Evolutionary conservation across 352 stramenopile species (phyloP).

Genomic region (Phytophthora fragariae): DNA sequence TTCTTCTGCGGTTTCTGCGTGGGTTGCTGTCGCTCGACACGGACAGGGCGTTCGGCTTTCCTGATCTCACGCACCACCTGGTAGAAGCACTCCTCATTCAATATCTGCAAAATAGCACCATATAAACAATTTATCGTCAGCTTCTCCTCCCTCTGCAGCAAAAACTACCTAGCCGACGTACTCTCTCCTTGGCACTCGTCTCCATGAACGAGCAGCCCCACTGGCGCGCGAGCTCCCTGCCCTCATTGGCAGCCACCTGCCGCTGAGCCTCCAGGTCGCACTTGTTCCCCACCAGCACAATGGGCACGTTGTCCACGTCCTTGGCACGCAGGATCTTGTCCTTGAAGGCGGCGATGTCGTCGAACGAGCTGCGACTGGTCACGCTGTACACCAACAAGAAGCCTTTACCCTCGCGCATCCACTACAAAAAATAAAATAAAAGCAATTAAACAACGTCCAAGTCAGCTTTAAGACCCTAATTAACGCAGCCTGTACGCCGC

Average conservation of each 20-base stretch:
- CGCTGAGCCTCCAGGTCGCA: conserved; percentile 83
- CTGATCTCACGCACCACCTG: conserved; percentile 90
- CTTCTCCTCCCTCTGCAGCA: not conserved
- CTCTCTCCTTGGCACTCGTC: conserved; percentile 89
- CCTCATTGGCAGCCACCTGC: conserved; percentile 72
- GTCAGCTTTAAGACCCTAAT: not conserved
- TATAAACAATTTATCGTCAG: conserved; percentile 11
- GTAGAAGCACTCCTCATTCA: conserved; percentile 92
- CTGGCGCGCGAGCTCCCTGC: conserved; percentile 69
- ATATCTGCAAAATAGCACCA: conserved; percentile 57
- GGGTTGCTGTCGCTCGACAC: conserved; percentile 48
- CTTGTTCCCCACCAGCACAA: conserved; percentile 92
- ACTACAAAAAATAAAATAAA: conserved; percentile 45
- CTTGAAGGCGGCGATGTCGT: conserved; percentile 90
- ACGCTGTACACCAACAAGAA: conserved; percentile 93
- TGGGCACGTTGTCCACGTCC: conserved; percentile 87
- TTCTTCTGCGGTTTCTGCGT: conserved; percentile 75
- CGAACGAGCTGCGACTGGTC: conserved; percentile 90
- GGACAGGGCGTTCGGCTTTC: conserved; percentile 72
- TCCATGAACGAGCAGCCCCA: conserved; percentile 91
- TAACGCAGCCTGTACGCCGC: not conserved
- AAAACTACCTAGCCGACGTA: conserved; percentile 27
- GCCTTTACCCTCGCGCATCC: conserved; percentile 93
- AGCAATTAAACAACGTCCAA: not conserved
- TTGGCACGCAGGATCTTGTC: conserved; percentile 92